Conservation (phyloP, 1,284 basidiomycete genomes). For the Mycosarcoma mackinlayi region DNA sequence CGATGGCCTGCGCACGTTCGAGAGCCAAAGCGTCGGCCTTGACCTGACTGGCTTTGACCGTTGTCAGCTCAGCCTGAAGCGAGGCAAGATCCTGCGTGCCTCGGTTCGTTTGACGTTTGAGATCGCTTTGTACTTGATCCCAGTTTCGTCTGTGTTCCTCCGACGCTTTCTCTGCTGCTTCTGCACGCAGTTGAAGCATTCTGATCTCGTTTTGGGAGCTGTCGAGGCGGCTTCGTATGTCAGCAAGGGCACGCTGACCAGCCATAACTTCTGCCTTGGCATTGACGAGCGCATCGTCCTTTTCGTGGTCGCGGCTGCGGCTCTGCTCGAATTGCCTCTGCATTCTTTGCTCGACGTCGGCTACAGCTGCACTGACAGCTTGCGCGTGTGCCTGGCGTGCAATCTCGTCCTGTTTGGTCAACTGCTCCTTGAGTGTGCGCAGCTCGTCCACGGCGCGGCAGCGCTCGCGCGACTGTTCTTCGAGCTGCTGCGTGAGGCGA, state of each 20-base stretch:
- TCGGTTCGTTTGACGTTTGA: constrained; percentile 4
- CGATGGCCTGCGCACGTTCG: constrained; percentile 16
- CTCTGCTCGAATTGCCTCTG: constrained; percentile 18
- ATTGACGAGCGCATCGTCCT: constrained; percentile 32
- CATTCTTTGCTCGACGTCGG: constrained; percentile 32
- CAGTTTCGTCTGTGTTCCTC: constrained; percentile 28
- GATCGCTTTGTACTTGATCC: constrained; percentile 8
- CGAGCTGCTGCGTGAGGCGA: constrained; percentile 28
- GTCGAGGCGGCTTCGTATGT: constrained; percentile 25
- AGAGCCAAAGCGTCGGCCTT: constrained; percentile 8
- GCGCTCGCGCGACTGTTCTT: constrained; percentile 38
- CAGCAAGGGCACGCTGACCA: constrained; percentile 17
- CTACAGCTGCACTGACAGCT: constrained; percentile 20
- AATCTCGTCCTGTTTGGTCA: constrained; percentile 13
- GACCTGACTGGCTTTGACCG: constrained; percentile 1
- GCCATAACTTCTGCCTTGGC: constrained; percentile 32
- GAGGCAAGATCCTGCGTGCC: constrained; percentile 26
- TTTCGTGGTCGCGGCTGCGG: constrained; percentile 27
- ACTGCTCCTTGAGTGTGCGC: constrained; percentile 12
- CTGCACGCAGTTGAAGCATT: constrained; percentile 14
- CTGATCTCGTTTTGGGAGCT: constrained; percentile 17
- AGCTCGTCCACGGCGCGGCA: constrained; percentile 19
- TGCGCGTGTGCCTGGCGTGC: constrained; percentile 14
- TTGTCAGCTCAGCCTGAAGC: constrained; percentile 15
- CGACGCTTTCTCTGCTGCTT: constrained; percentile 23